Conservation (phyloP, 2,329 filamentous ascomycete genomes). For the Aspergillus sp. region DNA sequence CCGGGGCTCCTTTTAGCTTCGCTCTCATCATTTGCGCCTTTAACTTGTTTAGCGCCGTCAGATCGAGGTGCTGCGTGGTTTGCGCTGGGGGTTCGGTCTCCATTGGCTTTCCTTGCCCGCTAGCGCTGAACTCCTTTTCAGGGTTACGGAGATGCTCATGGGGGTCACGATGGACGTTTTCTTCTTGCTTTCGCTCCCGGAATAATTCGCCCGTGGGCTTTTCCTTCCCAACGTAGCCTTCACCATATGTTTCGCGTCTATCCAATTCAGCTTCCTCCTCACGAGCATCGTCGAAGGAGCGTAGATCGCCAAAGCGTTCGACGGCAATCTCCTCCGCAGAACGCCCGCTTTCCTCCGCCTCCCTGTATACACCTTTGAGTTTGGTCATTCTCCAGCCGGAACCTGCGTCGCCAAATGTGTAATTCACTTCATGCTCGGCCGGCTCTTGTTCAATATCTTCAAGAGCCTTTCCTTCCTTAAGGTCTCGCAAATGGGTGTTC, state of each 20-base stretch:
- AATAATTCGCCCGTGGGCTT: conserved; percentile 87
- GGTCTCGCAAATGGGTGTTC: conserved; percentile 67
- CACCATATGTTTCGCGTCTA: conserved; percentile 75
- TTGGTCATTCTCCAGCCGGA: conserved; percentile 97
- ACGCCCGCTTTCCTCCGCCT: conserved; percentile 71
- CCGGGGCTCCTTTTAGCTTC: conserved; percentile 74
- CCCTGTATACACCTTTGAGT: conserved; percentile 78
- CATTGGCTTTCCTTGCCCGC: conserved; percentile 59
- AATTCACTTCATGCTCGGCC: conserved; percentile 65
- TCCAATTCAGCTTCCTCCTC: conserved; percentile 94
- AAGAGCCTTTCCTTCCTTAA: conserved; percentile 57
- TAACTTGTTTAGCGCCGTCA: conserved; percentile 80
- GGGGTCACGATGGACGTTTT: conserved; percentile 47
- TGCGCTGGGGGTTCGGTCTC: conserved; percentile 53
- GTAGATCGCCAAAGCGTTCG: conserved; percentile 76
- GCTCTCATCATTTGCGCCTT: conserved; percentile 96
- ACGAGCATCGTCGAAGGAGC: conserved; percentile 85
- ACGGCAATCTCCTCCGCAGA: conserved; percentile 77
- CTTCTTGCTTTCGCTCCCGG: conserved; percentile 68
- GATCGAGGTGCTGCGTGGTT: conserved; percentile 61
- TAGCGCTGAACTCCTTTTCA: conserved; percentile 35
- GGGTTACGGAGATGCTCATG: conserved; percentile 30
- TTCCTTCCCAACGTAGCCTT: conserved; percentile 79
- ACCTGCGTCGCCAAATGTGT: conserved; percentile 84
- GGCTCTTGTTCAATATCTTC: conserved; percentile 56